A percentile compares a stretch with the other conserved stretches of the same genome.
phyloP scores from a whole-genome alignment of 164 flowering plant genomes.

The Piper longum region DNA sequence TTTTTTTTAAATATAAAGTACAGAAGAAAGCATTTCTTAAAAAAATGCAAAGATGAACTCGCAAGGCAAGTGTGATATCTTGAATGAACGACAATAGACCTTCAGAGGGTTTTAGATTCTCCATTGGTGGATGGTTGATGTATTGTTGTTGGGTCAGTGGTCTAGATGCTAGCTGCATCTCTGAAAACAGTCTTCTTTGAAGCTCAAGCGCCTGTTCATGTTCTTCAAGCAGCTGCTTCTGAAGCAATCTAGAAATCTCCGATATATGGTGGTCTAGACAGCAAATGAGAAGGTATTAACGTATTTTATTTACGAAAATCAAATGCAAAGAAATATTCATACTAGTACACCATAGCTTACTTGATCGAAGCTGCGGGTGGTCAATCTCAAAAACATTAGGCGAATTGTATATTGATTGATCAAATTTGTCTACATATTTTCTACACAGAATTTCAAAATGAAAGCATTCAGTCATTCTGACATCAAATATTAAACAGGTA shows the following conservation, averaged over 20 bases:
- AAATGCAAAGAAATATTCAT: not conserved
- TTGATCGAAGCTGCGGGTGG: slow-evolving; percentile 27
- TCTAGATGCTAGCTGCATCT: slow-evolving; percentile 29
- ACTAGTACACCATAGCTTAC: slow-evolving; percentile 22
- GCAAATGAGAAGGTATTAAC: no score
- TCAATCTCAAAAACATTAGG: slow-evolving; percentile 33
- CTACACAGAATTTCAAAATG: slow-evolving; percentile 15
- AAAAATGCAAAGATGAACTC: not conserved
- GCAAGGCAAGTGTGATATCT: not conserved
- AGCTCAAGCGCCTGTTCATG: slow-evolving; percentile 41
- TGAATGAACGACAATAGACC: slow-evolving; percentile 15
- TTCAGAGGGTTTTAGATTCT: slow-evolving; percentile 28
- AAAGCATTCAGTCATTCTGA: not conserved
- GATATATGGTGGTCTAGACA: slow-evolving; percentile 28
- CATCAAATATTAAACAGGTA: not conserved
- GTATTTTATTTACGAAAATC: no score
- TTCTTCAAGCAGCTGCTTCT: slow-evolving; percentile 43
- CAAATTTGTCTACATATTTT: slow-evolving; percentile 37
- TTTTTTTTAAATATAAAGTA: not conserved
- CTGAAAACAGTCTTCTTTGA: slow-evolving; percentile 35
- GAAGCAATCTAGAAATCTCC: slow-evolving; percentile 33
- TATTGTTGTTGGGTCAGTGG: slow-evolving; percentile 16
- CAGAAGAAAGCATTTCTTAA: not conserved
- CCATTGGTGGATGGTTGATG: slow-evolving; percentile 35
- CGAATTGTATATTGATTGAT: slow-evolving; percentile 21